Base-by-base conservation (phyloP, 2,329 filamentous ascomycete species). In the Pseudogymnoascus sp. region DNA sequence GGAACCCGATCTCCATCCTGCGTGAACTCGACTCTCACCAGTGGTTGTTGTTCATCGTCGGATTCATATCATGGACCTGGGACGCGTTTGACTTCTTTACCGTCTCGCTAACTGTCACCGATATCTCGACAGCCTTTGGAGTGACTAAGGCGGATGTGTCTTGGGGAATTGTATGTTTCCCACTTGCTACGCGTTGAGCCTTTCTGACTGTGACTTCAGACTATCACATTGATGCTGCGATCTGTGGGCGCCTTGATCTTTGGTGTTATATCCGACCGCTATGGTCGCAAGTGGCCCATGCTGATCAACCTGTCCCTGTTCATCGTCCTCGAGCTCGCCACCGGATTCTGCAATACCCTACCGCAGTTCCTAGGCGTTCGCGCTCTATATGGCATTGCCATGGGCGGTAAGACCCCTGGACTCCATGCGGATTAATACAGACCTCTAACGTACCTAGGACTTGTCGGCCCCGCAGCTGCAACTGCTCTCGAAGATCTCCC, bases 401-500 rank as follows among this genome's bases (percentile, higher is more conserved):
- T 92, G 89, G 90, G 90, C 50, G 90, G 90, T 69, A 68, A 4
- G 50, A 56, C 28, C 5, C 25, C 50, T 12, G 3, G 33, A 33
- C 28, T 33, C n/a, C 10, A 5, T 10, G 0, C 5, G 2, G 8
- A 56, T 56, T 21, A 56, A 14, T 33, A 18, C 7, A 56, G 16
- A 33, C 18, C 1, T 21, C 50, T 56, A 21, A 56, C 50, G 3
- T 33, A 33, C 5, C n/a, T 12, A 56, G 50, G 50, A 56, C 50
- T 92, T 2, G 85, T 91, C 75, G 90, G 90, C 63, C 90, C 90
- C 68, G 88, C 87, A 1, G 87, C 88, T 18, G 88, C 89, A 6
- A 92, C 89, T 71, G 88, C 89, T 0, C 79, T 92, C 7, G 90
- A 92, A 70, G 88, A 71, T 28, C 68, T 66, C 35, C 69, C 69